A percentile compares a stretch with the other conserved stretches of the same genome.
These are phyloP conservation scores for Suhomyces wounanorum DNA, from an alignment of 1,139 yeast species.

Conservation along the genomic window DNA sequence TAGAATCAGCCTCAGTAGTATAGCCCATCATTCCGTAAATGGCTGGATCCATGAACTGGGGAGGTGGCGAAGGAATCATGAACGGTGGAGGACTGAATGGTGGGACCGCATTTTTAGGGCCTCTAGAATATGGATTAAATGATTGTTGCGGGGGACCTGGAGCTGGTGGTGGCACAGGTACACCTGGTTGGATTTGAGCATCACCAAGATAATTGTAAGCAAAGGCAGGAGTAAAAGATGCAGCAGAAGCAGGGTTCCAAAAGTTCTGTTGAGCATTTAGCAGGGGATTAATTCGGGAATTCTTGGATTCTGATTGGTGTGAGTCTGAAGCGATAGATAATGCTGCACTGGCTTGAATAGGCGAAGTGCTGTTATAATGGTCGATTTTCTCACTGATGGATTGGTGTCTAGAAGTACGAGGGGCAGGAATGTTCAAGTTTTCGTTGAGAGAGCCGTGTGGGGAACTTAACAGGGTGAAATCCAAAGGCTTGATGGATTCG, in stretches of 20 bases:
- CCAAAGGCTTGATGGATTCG: conserved; percentile 24
- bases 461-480: conserved; percentile 25
- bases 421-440: conserved; percentile 46
- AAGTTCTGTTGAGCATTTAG: conserved; percentile 37
- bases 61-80: conserved; percentile 39
- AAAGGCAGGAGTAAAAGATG: conserved; percentile 53
- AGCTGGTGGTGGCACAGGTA: conserved; percentile 16
- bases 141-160: conserved; percentile 12
- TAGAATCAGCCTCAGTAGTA: conserved; percentile 1
- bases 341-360: conserved; percentile 49
- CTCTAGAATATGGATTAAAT: conserved; percentile 18
- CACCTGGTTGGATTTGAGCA: conserved; percentile 17
- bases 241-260: conserved; percentile 69
- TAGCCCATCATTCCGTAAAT: conserved; percentile 35
- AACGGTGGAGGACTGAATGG: conserved; percentile 46
- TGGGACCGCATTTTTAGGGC: conserved; percentile 25
- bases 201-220: conserved; percentile 34
- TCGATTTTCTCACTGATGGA: conserved; percentile 68
- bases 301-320: conserved; percentile 15
- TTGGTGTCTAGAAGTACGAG: conserved; percentile 51
- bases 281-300: conserved; percentile 10
- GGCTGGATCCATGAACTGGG: conserved; percentile 43
- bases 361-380: conserved; percentile 54
- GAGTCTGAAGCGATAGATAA: conserved; percentile 37
- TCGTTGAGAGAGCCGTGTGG: conserved; percentile 56